Base-by-base conservation (phyloP, 2,329 filamentous ascomycete genomes). In the Penicillium polonicum region DNA sequence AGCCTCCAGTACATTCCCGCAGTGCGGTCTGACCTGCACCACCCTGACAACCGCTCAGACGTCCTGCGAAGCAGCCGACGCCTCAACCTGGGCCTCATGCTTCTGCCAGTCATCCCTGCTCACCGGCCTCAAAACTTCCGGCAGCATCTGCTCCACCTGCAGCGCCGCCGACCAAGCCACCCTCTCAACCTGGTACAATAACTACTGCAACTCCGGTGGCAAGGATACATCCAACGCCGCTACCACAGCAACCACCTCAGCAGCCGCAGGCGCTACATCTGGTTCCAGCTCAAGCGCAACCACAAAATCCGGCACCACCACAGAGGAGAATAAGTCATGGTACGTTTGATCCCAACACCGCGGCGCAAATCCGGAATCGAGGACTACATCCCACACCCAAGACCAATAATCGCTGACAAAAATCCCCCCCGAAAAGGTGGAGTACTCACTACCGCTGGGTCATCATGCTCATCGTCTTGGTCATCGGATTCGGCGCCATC, bases 361-460 rank as follows among this genome's bases (percentile, higher is more conserved):
- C 15, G 2, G 9, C 7, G n/a, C 27, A 31, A n/a, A 25, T 48
- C 9, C 9, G 15, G 19, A 12, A 23, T 12, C 31, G 8, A 29
- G 29, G 29, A 19, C n/a, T 41, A 27, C 25, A 23, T 19, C 7
- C 31, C 27, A 9, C 51, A 39, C 13, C 38, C 4, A 19, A n/a
- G 2, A n/a, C 23, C 15, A n/a, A 21, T 39, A n/a, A 29, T 39
- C 51, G 17, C 33, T 56, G 39, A 56, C 41, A 5, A 21, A 17
- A 50, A 31, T 41, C 0, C 10, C 51, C 59, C 19, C 4, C 6
- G 9, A 19, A 31, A 9, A 73, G 68, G 62, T 66, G 64, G 66
- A 60, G 82, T 8, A 81, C 79, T 29, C 90, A 93, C 73, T 91
- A 85, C 79, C 82, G 86, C 78, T 96, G 90, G 90, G 84, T 95